phyloP scores from a whole-genome alignment of 139 green algal species.

The Chlorella sp. region DNA sequence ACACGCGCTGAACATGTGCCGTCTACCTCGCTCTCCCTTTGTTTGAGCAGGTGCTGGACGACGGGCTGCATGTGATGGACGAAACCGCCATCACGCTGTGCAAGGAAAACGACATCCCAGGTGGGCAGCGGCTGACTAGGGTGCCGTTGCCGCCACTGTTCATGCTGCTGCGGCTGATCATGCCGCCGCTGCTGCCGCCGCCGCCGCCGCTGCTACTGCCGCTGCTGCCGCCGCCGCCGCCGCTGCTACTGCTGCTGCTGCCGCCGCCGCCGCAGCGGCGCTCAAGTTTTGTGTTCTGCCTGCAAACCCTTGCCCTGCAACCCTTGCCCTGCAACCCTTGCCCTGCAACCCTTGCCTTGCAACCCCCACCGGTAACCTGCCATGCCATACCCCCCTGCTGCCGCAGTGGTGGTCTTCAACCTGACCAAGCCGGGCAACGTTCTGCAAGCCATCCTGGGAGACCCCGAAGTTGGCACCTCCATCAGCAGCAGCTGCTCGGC shows the following conservation, averaged over 20 bases:
- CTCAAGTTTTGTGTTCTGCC: too few relatives aligned
- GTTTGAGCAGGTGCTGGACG: slow-evolving; percentile 50
- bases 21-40: too few relatives aligned
- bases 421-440: slow-evolving; percentile 83
- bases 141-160: not conserved
- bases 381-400: not conserved
- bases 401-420: slow-evolving; percentile 90
- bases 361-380: too few relatives aligned
- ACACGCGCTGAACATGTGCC: too few relatives aligned
- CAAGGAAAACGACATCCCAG: slow-evolving; percentile 96
- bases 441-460: slow-evolving; percentile 26
- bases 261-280: too few relatives aligned
- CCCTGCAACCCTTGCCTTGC: not conserved
- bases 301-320: too few relatives aligned
- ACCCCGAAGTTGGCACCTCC: slow-evolving; percentile 25
- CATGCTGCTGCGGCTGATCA: too few relatives aligned
- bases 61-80: slow-evolving; percentile 89
- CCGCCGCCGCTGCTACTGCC: too few relatives aligned
- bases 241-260: too few relatives aligned
- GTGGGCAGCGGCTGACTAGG: not conserved
- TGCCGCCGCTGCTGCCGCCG: too few relatives aligned
- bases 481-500: not conserved
- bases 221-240: too few relatives aligned
- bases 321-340: too few relatives aligned
- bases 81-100: slow-evolving; percentile 98